phyloP scores from a whole-genome alignment of 2,329 filamentous ascomycete genomes.

The Ophiocordyceps camponoti-leonardi region DNA sequence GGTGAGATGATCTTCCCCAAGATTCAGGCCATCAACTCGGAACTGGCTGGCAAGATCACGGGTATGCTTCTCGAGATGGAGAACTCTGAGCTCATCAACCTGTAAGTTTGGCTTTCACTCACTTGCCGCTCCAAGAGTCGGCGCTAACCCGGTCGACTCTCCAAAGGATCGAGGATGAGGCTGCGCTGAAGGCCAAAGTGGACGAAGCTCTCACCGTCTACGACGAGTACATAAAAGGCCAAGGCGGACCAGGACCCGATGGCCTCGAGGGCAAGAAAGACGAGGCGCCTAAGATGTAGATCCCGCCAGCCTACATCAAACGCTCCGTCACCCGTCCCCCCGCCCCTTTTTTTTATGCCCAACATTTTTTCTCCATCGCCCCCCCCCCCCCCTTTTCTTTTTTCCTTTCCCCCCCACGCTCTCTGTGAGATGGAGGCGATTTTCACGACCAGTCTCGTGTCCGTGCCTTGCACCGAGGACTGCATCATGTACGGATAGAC shows the following conservation, averaged over 20 bases:
- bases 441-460: conserved; percentile 7
- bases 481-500: conserved; percentile 24
- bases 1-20: conserved; percentile 98
- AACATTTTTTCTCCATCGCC: neutral
- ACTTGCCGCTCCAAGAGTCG: conserved; percentile 6
- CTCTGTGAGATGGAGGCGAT: neutral
- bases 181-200: conserved; percentile 83
- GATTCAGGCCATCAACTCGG: conserved; percentile 86
- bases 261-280: conserved; percentile 30
- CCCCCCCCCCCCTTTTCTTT: neutral
- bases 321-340: conserved; percentile 1
- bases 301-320: neutral
- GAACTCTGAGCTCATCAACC: conserved; percentile 78
- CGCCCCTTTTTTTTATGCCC: conserved; percentile 14
- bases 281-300: conserved; percentile 25
- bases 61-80: conserved; percentile 99
- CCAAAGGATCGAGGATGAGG: conserved; percentile 72
- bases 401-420: too few species aligned
- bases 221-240: conserved; percentile 94
- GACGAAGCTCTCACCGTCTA: conserved; percentile 95
- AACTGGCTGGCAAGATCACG: conserved; percentile 96
- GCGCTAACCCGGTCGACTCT: conserved; percentile 1
- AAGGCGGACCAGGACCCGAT: conserved; percentile 23
- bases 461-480: conserved; percentile 10
- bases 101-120: conserved; percentile 48